These are phyloP conservation scores for Globisporangium nodosum DNA, from an alignment of 352 stramenopile genomes.

Conservation along the genomic window DNA sequence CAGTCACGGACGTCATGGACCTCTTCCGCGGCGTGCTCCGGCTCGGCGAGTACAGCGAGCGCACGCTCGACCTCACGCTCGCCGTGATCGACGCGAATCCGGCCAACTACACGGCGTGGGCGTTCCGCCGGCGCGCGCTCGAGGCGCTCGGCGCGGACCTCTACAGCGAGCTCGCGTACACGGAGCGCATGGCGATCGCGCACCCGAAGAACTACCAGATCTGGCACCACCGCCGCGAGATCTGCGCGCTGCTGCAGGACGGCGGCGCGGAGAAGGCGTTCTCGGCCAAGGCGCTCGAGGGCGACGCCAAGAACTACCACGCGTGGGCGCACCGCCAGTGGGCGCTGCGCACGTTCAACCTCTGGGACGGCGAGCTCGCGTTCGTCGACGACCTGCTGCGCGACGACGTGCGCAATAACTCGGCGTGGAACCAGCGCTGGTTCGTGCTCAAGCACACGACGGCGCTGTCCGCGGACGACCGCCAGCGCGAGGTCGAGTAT, in stretches of 20 bases:
- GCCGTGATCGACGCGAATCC: constrained; percentile 94
- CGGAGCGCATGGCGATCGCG: constrained; percentile 82
- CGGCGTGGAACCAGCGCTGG: constrained; percentile 87
- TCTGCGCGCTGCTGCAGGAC: constrained; percentile 85
- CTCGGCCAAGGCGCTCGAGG: constrained; percentile 85
- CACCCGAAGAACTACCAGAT: constrained; percentile 99
- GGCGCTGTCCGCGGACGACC: constrained; percentile 23
- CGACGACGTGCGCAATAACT: constrained; percentile 97
- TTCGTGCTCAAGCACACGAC: constrained; percentile 72
- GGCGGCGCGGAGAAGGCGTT: constrained; percentile 90
- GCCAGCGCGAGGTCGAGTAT: constrained; percentile 68
- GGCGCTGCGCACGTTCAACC: constrained; percentile 80
- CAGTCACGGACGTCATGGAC: constrained; percentile 89
- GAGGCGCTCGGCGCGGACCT: constrained; percentile 69
- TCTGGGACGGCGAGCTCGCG: constrained; percentile 92
- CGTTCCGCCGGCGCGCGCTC: constrained; percentile 91
- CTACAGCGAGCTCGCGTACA: constrained; percentile 61
- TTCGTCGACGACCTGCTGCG: constrained; percentile 88
- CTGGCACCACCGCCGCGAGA: constrained; percentile 96
- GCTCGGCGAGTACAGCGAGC: constrained; percentile 87
- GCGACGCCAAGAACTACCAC: constrained; percentile 99
- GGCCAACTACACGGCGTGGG: constrained; percentile 99
- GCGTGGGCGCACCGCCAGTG: constrained; percentile 97
- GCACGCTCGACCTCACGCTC: constrained; percentile 89
- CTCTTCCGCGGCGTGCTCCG: constrained; percentile 93